Evolutionary conservation across 495 filamentous ascomycete genomes (phyloP), one percentile per base, ranked within the genome.

Genomic region (Neurospora sp.): DNA sequence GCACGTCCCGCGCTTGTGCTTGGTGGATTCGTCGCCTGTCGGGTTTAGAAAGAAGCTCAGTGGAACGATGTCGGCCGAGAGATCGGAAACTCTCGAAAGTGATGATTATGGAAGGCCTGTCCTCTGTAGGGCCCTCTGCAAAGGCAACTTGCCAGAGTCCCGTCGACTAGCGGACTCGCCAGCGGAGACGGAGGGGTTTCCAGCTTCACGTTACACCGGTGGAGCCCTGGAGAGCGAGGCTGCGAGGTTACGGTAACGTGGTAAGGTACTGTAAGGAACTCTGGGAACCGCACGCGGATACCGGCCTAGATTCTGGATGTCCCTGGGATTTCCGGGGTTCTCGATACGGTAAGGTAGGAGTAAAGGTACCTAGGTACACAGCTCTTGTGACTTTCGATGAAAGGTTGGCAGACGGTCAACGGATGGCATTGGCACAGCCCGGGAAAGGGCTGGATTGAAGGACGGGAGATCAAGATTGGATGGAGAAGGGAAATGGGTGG

Each of bases 391-490:
- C 14, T 42, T 41, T 73, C n/a, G 40, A 47, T 45, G 31, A 14
- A 22, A 12, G 70, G 41, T 4, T 70, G 69, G 35, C 20, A 18
- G 42, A 45, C 42, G 42, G 42, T 45, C 42, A 45, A 45, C 42
- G 42, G 42, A n/a, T n/a, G 42, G 42, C 3, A 45, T 45, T 45
- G 42, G 42, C 42, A 8, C 41, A 37, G 47, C 70, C 68, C 71
- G 69, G 73, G 20, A 65, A 71, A 37, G 69, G 69, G 71, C 72
- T 78, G 77, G 77, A 75, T 78, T 70, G 72, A 73, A 71, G 74
- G 70, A 75, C 45, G 45, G 69, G 68, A 68, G 73, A 70, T 77
- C 71, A 79, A 78, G 79, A 79, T 79, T 79, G 79, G 78, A 79
- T 72, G 73, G 71, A 72, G 16, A 39, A 72, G 68, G 27, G 53